phyloP scores from a whole-genome alignment of 495 filamentous ascomycete genomes.

The Penicillium paradoxum region DNA sequence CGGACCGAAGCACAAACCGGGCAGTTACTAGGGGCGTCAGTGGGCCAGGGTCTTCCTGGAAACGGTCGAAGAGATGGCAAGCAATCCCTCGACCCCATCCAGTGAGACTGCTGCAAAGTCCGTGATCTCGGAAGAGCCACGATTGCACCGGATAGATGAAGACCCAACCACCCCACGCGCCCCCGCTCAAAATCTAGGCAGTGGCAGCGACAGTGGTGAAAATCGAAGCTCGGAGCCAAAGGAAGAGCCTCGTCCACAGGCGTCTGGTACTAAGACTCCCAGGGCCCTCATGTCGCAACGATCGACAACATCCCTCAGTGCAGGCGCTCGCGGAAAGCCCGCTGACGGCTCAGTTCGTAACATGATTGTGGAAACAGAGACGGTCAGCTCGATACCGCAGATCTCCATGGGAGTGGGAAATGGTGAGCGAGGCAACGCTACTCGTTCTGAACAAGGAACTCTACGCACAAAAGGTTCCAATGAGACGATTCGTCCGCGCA shows the following conservation, averaged over 20 bases:
- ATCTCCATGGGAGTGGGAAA: conserved; percentile 69
- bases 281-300: conserved; percentile 42
- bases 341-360: conserved; percentile 74
- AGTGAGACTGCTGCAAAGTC: conserved; percentile 40
- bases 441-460: conserved; percentile 59
- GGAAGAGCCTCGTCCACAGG: conserved; percentile 31
- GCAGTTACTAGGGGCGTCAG: conserved; percentile 55
- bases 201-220: conserved; percentile 48
- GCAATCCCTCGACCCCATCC: conserved; percentile 69
- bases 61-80: conserved; percentile 85
- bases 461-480: conserved; percentile 81
- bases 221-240: conserved; percentile 40
- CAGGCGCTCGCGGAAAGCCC: conserved; percentile 50
- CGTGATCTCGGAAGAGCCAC: conserved; percentile 27
- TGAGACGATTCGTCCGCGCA: conserved; percentile 89
- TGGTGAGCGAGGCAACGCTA: conserved; percentile 52
- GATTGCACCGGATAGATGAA: conserved; percentile 39
- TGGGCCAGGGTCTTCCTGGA: conserved; percentile 68
- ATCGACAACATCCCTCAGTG: conserved; percentile 46
- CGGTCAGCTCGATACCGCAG: conserved; percentile 85
- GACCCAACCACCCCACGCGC: conserved; percentile 34
- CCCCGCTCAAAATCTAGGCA: conserved; percentile 34
- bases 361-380: conserved; percentile 98
- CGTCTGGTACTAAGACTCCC: conserved; percentile 21
- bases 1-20: conserved; percentile 33